A percentile compares a stretch with the other conserved stretches of the same genome.
These are phyloP conservation scores for Leccinum holopus DNA, from an alignment of 1,284 basidiomycete genomes.

Conservation along the genomic window DNA sequence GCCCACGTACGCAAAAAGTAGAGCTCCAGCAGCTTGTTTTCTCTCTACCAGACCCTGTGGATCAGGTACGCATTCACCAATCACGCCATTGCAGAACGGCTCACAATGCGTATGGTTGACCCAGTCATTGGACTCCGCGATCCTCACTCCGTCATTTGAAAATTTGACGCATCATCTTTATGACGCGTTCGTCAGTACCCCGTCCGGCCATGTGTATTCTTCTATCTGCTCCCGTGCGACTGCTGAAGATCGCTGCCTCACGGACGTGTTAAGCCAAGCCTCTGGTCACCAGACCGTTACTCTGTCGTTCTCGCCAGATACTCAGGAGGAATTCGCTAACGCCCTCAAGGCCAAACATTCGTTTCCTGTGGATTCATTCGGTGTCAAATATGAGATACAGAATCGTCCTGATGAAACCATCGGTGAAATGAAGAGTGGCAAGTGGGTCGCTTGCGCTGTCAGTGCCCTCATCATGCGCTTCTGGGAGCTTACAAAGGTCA, in stretches of 20 bases:
- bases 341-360: slow-evolving; percentile 41
- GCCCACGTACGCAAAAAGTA: slow-evolving; percentile 38
- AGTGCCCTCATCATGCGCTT: slow-evolving; percentile 81
- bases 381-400: slow-evolving; percentile 45
- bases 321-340: slow-evolving; percentile 51
- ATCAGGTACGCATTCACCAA: slow-evolving; percentile 32
- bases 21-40: slow-evolving; percentile 70
- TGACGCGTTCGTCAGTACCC: slow-evolving; percentile 36
- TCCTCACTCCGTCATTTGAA: slow-evolving; percentile 42
- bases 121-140: slow-evolving; percentile 29
- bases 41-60: slow-evolving; percentile 42
- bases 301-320: slow-evolving; percentile 54
- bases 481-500: slow-evolving; percentile 81
- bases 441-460: slow-evolving; percentile 86
- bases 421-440: slow-evolving; percentile 69
- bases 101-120: slow-evolving; percentile 6
- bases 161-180: slow-evolving; percentile 52
- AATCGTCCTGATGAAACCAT: slow-evolving; percentile 47
- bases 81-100: not conserved
- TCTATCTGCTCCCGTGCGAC: slow-evolving; percentile 37
- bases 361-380: slow-evolving; percentile 40
- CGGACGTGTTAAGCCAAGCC: slow-evolving; percentile 34
- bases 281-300: slow-evolving; percentile 52
- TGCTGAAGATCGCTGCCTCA: slow-evolving; percentile 41
- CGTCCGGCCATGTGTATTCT: slow-evolving; percentile 41